A percentile compares a stretch with the other conserved stretches of the same genome.
Evolutionary conservation across 2,329 filamentous ascomycete genomes (phyloP).

Genomic region (Botrytis aclada): DNA sequence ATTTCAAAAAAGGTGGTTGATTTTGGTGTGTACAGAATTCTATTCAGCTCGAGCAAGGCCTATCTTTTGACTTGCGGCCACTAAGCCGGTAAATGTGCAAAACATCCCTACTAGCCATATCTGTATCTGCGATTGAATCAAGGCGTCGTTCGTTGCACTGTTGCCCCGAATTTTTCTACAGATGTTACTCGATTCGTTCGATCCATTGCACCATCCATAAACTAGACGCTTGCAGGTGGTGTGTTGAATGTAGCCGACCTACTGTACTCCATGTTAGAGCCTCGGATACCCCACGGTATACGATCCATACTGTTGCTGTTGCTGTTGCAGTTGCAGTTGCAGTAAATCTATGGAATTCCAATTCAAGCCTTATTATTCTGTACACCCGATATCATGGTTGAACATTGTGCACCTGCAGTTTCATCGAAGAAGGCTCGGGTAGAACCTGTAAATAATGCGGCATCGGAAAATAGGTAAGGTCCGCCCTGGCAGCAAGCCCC

Average conservation of each 20-base stretch:
- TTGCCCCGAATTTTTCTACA: background rate
- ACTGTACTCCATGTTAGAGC: background rate
- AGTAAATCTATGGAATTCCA: background rate
- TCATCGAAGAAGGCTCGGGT: background rate
- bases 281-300: background rate
- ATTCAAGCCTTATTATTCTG: background rate
- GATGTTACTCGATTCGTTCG: background rate
- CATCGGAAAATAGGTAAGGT: slow-evolving; percentile 18
- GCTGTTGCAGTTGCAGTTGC: too few species aligned
- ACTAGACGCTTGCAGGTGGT: background rate
- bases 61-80: background rate
- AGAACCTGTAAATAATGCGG: slow-evolving; percentile 3
- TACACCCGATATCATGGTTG: slow-evolving; percentile 11
- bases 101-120: slow-evolving; percentile 4
- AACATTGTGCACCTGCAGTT: background rate
- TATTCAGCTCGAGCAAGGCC: background rate
- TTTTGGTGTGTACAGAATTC: background rate
- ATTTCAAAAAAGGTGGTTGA: background rate
- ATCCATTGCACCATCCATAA: background rate
- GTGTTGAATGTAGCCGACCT: background rate
- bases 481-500: background rate
- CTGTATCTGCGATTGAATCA: background rate
- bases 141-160: background rate
- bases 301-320: background rate
- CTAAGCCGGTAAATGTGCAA: background rate